Evolutionary conservation across 1,284 basidiomycete genomes (phyloP), one percentile per base, ranked within the genome.

Genomic region (Cryptococcus neoformans): DNA sequence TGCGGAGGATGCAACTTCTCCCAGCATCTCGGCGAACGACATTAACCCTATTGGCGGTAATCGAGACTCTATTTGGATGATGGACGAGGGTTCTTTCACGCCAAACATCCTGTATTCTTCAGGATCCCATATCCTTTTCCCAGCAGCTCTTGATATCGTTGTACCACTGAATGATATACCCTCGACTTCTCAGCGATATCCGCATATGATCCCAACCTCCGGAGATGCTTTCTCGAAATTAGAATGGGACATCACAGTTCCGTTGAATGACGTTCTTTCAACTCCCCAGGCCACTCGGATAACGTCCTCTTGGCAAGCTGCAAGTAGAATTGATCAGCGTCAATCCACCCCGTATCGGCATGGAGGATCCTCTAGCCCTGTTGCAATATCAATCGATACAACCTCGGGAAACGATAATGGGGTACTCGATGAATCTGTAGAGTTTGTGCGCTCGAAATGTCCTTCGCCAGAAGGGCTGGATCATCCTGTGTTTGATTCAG

Each of bases 81-180:
- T 41, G 11, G 40, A 41, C 40, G 40, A 41, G 16, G 16, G 3
- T 11, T 12, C 40, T 28, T 1, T 5, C 11, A 41, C 16, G 40
- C 40, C 11, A 16, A 41, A 16, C 3, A 16, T 41, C 16, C 40
- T 41, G 3, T 41, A 16, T 41, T 41, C 16, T 5, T 41, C 16
- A 5, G 40, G 28, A 28, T 28, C 28, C 28, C 28, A 54, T 17
- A 41, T 45, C 11, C 12, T 55, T 21, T 55, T 56, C n/a, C 51
- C 54, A 34, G 39, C 17, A 7, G 38, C 17, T 1, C 39, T 49
- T 28, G 59, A 63, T 49, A n/a, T 61, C 8, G 5, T 57, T 2
- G 49, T 63, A 1, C 62, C 59, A 7, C 52, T 63, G n/a, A 58
- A 61, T 44, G 59, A 61, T 21, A 12, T 54, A 2, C 55, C 50